Evolutionary conservation across 1,284 basidiomycete genomes (phyloP), one percentile per base, ranked within the genome.

Genomic region (Leccinum fuscescens): DNA sequence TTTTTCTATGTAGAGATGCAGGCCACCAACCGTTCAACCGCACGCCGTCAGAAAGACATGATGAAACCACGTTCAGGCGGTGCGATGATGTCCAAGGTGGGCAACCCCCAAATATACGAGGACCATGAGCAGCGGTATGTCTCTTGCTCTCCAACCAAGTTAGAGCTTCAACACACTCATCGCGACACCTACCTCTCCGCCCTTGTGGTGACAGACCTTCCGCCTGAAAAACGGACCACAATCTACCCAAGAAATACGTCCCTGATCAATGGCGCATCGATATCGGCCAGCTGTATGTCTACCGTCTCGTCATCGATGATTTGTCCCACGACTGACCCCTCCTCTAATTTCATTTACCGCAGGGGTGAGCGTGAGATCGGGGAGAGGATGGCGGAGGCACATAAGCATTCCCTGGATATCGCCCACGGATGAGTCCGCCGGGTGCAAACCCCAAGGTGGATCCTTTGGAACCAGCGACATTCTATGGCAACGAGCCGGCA

Each of bases 401-500:
- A 73, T 50, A 71, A 74, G 24, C 67, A 67, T 42, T 72, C 76
- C 49, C 56, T 56, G 42, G 65, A 58, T 1, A 44, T 53, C 7
- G 67, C 69, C 1, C 69, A 66, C 22, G 65, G 72, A 54, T n/a
- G 31, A 64, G 56, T 17, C 61, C 64, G 20, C 61, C 64, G 11
- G 55, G 66, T 49, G 67, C 62, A 4, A 63, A 73, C 50, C 63
- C 63, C 50, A 68, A 70, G 58, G 72, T 72, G 0, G 78, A 83
- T 59, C 81, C 81, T 12, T 67, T 79, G 42, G 75, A 71, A 52
- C 79, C 79, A 11, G 82, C 82, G 1, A 71, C 67, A 6, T 68
- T 73, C 24, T 81, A 88, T 62, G 84, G 85, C 1, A 83, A 88
- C 69, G 77, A 86, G 65, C 86, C 87, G 0, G 86, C 85, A 4